These are phyloP conservation scores for Botryosphaeria agaves DNA, from an alignment of 2,329 filamentous ascomycete genomes.

Conservation along the genomic window DNA sequence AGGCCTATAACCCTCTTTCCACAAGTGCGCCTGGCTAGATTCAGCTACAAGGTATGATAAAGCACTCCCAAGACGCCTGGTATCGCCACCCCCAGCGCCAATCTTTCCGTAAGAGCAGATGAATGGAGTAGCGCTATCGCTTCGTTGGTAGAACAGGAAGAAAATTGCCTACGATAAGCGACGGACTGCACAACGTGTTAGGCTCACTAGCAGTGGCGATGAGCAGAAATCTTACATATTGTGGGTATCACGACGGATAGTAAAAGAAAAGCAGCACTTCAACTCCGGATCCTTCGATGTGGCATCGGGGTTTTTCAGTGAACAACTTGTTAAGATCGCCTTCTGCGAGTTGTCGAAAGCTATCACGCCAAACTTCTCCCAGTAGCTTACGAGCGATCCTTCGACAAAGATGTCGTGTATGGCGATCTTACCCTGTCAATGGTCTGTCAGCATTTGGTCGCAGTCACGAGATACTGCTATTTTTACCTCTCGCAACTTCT, in stretches of 20 bases:
- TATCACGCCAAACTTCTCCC: conserved; percentile 97
- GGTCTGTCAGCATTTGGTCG: conserved; percentile 5
- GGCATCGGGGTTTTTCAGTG: conserved; percentile 60
- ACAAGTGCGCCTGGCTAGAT: no score
- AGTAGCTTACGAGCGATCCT: conserved; percentile 88
- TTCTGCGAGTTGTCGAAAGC: conserved; percentile 91
- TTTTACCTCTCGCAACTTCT: conserved; percentile 76
- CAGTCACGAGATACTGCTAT: conserved; percentile 17
- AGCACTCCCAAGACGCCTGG: no score
- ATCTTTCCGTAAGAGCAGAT: neutral
- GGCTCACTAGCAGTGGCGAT: no score
- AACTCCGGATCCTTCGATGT: conserved; percentile 55
- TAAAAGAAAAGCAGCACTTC: conserved; percentile 94
- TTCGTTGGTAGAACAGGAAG: conserved; percentile 59
- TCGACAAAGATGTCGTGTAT: conserved; percentile 93
- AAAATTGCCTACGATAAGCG: conserved; percentile 93
- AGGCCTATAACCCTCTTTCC: no score
- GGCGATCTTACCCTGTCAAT: conserved; percentile 65
- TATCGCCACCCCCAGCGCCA: no score
- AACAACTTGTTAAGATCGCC: conserved; percentile 85
- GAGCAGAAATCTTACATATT: conserved; percentile 70
- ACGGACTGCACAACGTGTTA: conserved; percentile 43
- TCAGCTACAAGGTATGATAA: no score
- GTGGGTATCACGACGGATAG: conserved; percentile 83
- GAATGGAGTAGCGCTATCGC: neutral